Evolutionary conservation across 1,284 basidiomycete species (phyloP).

Genomic region (Ganoderma multipileum): DNA sequence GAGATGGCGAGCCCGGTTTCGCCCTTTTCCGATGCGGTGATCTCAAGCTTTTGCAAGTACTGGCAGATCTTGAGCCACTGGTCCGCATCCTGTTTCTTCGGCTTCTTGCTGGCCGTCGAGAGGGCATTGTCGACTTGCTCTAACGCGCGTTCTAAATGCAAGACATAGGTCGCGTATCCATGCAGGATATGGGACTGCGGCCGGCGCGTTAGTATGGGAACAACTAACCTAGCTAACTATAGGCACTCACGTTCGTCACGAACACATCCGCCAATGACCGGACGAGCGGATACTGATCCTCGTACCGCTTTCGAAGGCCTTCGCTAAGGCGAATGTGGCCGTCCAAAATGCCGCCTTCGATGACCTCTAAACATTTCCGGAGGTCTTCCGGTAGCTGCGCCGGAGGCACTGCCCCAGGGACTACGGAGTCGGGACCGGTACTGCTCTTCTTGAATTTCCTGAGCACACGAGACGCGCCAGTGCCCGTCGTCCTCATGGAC

Average conservation of each 20-base stretch:
- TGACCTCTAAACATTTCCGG: slow-evolving; percentile 83
- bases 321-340: slow-evolving; percentile 87
- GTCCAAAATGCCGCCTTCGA: slow-evolving; percentile 84
- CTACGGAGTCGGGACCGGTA: slow-evolving; percentile 49
- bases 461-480: slow-evolving; percentile 57
- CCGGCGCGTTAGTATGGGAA: slow-evolving; percentile 1
- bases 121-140: slow-evolving; percentile 87
- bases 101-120: slow-evolving; percentile 72
- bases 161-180: slow-evolving; percentile 90
- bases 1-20: slow-evolving; percentile 95
- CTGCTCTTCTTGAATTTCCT: slow-evolving; percentile 74
- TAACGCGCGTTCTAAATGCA: slow-evolving; percentile 90
- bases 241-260: slow-evolving; percentile 81
- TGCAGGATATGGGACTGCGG: slow-evolving; percentile 87
- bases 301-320: slow-evolving; percentile 85
- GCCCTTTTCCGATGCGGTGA: slow-evolving; percentile 81
- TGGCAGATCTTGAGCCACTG: slow-evolving; percentile 81
- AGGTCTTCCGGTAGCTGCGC: slow-evolving; percentile 87
- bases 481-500: slow-evolving; percentile 44
- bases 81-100: slow-evolving; percentile 79
- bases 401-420: slow-evolving; percentile 67
- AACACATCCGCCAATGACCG: slow-evolving; percentile 93
- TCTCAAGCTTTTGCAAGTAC: slow-evolving; percentile 78
- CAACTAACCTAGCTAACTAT: background rate
- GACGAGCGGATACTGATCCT: slow-evolving; percentile 93